A percentile compares a stretch with the other conserved stretches of the same genome.
Evolutionary conservation across 2,329 filamentous ascomycete genomes (phyloP).

Genomic region (Parasarocladium wereldwijsianum): DNA sequence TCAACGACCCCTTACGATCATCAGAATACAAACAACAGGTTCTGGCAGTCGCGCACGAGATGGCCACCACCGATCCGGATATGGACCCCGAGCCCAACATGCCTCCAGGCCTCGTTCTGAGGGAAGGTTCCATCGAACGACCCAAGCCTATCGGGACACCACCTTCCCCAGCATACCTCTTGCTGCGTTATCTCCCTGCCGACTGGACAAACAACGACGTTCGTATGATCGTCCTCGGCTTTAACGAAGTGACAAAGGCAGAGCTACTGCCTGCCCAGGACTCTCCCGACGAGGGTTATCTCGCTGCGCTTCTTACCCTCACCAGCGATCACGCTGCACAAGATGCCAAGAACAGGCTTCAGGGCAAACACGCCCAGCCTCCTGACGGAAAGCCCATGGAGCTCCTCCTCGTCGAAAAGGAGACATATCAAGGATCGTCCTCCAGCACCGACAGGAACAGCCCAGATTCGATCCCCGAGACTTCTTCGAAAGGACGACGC

Average conservation of each 20-base stretch:
- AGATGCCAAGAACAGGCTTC: conserved; percentile 41
- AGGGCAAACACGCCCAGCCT: conserved; percentile 37
- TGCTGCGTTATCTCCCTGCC: conserved; percentile 39
- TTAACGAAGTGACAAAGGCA: conserved; percentile 36
- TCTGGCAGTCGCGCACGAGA: too few relatives aligned
- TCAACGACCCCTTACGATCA: too few relatives aligned
- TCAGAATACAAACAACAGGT: too few relatives aligned
- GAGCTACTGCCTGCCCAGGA: conserved; percentile 34
- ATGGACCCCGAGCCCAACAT: conserved; percentile 24
- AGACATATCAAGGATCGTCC: too few relatives aligned
- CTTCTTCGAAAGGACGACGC: too few relatives aligned
- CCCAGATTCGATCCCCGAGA: too few relatives aligned
- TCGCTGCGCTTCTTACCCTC: conserved; percentile 38
- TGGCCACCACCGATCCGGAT: too few relatives aligned
- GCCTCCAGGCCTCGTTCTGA: background rate
- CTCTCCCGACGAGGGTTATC: conserved; percentile 33
- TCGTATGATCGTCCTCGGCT: conserved; percentile 43
- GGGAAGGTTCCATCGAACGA: too few relatives aligned
- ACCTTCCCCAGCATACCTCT: conserved; percentile 21
- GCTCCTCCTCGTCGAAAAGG: too few relatives aligned
- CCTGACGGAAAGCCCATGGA: conserved; percentile 33
- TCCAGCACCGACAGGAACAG: too few relatives aligned
- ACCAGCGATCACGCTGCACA: conserved; percentile 35
- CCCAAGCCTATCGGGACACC: conserved; percentile 23
- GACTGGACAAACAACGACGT: conserved; percentile 39